Percentiles rank a stretch among this genome's conserved stretches.
Evolutionary conservation across 2,329 filamentous ascomycete species (phyloP).

Genomic region (Phialophora expanda): DNA sequence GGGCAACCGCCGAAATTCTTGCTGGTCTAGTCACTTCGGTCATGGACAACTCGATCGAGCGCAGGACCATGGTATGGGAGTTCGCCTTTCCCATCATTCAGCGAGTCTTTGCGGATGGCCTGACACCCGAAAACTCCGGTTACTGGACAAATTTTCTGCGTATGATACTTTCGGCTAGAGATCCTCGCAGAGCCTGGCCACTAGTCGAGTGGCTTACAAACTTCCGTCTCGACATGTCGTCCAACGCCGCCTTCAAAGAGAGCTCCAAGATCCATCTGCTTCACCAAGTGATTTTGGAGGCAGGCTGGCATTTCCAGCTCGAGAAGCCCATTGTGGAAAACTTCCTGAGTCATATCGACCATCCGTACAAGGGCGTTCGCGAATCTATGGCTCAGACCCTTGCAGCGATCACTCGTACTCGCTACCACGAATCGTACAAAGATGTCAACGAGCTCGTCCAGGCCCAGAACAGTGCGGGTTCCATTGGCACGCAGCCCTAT

Average conservation of each 20-base stretch:
- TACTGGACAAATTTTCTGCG: slow-evolving; percentile 97
- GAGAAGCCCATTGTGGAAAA: slow-evolving; percentile 87
- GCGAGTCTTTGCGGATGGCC: slow-evolving; percentile 82
- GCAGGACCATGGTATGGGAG: slow-evolving; percentile 79
- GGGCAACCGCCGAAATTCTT: slow-evolving; percentile 91
- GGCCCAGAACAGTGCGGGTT: slow-evolving; percentile 77
- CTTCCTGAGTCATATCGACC: slow-evolving; percentile 89
- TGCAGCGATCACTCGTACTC: slow-evolving; percentile 83
- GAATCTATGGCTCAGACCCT: slow-evolving; percentile 92
- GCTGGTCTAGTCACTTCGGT: slow-evolving; percentile 82
- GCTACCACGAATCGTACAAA: slow-evolving; percentile 92
- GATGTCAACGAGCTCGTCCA: slow-evolving; percentile 77
- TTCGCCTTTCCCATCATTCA: slow-evolving; percentile 89
- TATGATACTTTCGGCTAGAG: slow-evolving; percentile 83
- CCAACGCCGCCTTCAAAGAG: slow-evolving; percentile 98
- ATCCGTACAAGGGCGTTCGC: slow-evolving; percentile 96
- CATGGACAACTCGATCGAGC: slow-evolving; percentile 74
- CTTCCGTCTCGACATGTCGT: slow-evolving; percentile 90
- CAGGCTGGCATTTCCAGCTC: slow-evolving; percentile 94
- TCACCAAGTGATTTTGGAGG: slow-evolving; percentile 83
- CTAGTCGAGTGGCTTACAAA: slow-evolving; percentile 80
- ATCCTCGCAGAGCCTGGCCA: slow-evolving; percentile 85
- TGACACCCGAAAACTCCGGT: slow-evolving; percentile 90
- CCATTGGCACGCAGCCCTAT: slow-evolving; percentile 85
- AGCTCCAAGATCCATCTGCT: slow-evolving; percentile 93